Percentiles rank a stretch among this genome's conserved stretches.
These are phyloP conservation scores for Hibiscus mutabilis DNA, from an alignment of 345 rosid genomes.

Conservation along the genomic window DNA sequence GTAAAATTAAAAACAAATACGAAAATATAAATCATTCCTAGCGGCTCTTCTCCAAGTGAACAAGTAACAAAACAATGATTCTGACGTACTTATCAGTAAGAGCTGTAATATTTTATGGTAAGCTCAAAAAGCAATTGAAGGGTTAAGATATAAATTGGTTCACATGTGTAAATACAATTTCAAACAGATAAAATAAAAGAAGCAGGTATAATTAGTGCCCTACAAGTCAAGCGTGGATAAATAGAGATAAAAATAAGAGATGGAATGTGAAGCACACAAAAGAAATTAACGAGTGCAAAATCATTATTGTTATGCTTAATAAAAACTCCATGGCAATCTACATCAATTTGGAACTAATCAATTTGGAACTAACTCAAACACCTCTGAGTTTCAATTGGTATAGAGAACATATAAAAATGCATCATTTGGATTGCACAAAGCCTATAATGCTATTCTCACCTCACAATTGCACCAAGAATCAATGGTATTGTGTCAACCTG, in stretches of 20 bases:
- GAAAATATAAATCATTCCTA: neutral
- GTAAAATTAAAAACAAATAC: neutral
- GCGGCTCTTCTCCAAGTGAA: neutral
- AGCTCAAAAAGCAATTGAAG: neutral
- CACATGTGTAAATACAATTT: neutral
- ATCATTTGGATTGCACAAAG: neutral
- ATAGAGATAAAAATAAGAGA: neutral
- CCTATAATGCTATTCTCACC: conserved; percentile 26
- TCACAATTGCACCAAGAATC: conserved; percentile 58
- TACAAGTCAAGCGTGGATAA: neutral
- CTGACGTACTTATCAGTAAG: neutral
- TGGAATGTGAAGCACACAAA: neutral
- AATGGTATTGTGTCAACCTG: conserved; percentile 53
- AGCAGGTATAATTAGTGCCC: neutral
- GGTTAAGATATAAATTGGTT: neutral
- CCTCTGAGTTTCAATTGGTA: neutral
- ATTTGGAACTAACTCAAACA: neutral
- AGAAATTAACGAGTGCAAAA: neutral
- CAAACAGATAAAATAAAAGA: neutral
- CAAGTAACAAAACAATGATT: neutral
- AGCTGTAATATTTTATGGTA: neutral
- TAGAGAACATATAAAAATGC: too few species aligned
- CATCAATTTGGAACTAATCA: too few species aligned
- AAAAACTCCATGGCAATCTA: neutral
- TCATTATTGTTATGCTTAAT: neutral